Conservation (phyloP, 345 rosid species). For the Noccaea caerulescens region DNA sequence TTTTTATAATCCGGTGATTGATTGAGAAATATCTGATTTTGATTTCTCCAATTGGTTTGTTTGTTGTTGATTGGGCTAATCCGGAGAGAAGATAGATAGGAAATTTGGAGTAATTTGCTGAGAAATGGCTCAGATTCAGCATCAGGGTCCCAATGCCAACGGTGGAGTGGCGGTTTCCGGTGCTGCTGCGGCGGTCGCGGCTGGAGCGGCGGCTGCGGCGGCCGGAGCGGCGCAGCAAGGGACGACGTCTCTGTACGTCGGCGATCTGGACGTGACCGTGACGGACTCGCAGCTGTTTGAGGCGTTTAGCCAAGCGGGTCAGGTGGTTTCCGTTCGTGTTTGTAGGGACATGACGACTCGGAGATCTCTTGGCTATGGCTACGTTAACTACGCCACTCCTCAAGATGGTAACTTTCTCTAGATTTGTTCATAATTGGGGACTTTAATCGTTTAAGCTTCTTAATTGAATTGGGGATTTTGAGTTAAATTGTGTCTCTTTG, state of each 20-base stretch:
- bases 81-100: slow-evolving; percentile 17
- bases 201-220: slow-evolving; percentile 48
- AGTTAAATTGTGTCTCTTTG: slow-evolving; percentile 1
- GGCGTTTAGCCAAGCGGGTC: slow-evolving; percentile 72
- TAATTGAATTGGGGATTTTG: neutral
- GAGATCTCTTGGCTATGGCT: slow-evolving; percentile 86
- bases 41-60: neutral
- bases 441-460: neutral
- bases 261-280: slow-evolving; percentile 77
- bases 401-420: slow-evolving; percentile 67
- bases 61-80: slow-evolving; percentile 28
- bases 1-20: slow-evolving; percentile 18
- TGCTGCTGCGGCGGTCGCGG: slow-evolving; percentile 39
- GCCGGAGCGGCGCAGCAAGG: slow-evolving; percentile 54
- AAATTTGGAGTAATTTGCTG: neutral
- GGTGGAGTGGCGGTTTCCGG: slow-evolving; percentile 52
- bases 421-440: neutral
- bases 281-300: slow-evolving; percentile 80
- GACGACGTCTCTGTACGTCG: slow-evolving; percentile 82
- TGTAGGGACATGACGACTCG: slow-evolving; percentile 79
- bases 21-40: neutral
- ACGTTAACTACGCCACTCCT: slow-evolving; percentile 74
- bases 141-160: slow-evolving; percentile 56
- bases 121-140: slow-evolving; percentile 81
- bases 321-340: slow-evolving; percentile 81